Evolutionary conservation across 257 asterid species (phyloP).

Genomic region (Galeopsis tetrahit): DNA sequence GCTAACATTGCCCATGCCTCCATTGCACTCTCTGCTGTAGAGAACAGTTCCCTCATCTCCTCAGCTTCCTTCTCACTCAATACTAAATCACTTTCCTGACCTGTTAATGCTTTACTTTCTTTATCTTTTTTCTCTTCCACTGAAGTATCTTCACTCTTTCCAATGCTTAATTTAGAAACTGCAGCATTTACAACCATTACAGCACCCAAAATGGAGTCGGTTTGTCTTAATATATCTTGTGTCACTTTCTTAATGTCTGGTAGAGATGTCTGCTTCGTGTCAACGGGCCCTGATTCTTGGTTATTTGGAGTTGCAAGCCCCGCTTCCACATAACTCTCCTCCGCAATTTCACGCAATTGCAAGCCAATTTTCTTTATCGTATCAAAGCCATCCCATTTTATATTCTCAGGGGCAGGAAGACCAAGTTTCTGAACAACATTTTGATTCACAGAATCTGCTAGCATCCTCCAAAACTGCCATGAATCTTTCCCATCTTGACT

Average conservation of each 20-base stretch:
- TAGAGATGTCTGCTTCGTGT: conserved; percentile 47
- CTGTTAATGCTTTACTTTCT: conserved; percentile 29
- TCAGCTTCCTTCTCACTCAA: conserved; percentile 86
- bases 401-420: conserved; percentile 67
- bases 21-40: conserved; percentile 99
- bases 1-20: conserved; percentile 99
- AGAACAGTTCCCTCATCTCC: conserved; percentile 93
- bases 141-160: conserved; percentile 52
- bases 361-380: conserved; percentile 65
- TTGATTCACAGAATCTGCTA: conserved; percentile 67
- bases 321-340: conserved; percentile 73
- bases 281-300: conserved; percentile 40
- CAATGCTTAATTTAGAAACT: conserved; percentile 64
- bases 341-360: conserved; percentile 76
- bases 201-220: conserved; percentile 91
- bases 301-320: conserved; percentile 84
- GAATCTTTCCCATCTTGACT: conserved; percentile 45
- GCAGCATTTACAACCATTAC: conserved; percentile 88
- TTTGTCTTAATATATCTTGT: conserved; percentile 77
- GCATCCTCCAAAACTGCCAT: conserved; percentile 72
- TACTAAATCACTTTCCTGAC: conserved; percentile 45
- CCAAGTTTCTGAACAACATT: conserved; percentile 70
- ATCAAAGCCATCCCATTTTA: conserved; percentile 88
- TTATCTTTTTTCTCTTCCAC: conserved; percentile 38
- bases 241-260: conserved; percentile 82